These are phyloP conservation scores for Fusarium pininemorale DNA, from an alignment of 2,329 filamentous ascomycete species.

Conservation along the genomic window DNA sequence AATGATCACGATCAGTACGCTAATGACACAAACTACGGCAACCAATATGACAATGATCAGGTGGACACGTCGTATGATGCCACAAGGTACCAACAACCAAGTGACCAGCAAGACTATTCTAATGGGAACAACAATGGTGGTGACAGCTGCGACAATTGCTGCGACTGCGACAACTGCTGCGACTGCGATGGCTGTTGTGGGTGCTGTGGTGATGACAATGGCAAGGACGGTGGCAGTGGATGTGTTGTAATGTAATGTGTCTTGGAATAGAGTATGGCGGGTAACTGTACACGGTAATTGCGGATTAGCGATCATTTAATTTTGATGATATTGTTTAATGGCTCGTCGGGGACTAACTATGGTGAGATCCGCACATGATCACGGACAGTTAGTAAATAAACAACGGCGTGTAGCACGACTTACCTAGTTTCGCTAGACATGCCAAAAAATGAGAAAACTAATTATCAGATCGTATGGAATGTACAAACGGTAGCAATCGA, in stretches of 20 bases:
- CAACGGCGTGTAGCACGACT: too few species aligned
- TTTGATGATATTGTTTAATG: too few species aligned
- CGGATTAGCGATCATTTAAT: not conserved
- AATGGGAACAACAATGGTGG: not conserved
- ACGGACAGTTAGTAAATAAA: not conserved
- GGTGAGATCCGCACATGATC: too few species aligned
- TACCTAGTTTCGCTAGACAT: fast-evolving
- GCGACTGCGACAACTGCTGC: not conserved
- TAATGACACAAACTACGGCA: not conserved
- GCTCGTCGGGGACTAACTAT: not conserved
- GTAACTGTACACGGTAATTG: not conserved
- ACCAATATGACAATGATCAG: not conserved
- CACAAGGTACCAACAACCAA: not conserved
- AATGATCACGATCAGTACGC: not conserved
- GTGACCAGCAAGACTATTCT: not conserved
- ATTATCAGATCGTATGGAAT: too few species aligned
- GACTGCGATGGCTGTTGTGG: not conserved
- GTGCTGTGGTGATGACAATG: not conserved
- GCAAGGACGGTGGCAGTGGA: not conserved
- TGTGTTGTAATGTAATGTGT: constrained; percentile 20
- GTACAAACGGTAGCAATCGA: not conserved
- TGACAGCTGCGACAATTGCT: not conserved
- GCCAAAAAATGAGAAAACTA: not conserved
- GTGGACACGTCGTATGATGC: not conserved
- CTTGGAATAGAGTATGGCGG: fast-evolving